Conservation (phyloP, 1,139 yeast genomes). For the Candida frijolesensis region DNA sequence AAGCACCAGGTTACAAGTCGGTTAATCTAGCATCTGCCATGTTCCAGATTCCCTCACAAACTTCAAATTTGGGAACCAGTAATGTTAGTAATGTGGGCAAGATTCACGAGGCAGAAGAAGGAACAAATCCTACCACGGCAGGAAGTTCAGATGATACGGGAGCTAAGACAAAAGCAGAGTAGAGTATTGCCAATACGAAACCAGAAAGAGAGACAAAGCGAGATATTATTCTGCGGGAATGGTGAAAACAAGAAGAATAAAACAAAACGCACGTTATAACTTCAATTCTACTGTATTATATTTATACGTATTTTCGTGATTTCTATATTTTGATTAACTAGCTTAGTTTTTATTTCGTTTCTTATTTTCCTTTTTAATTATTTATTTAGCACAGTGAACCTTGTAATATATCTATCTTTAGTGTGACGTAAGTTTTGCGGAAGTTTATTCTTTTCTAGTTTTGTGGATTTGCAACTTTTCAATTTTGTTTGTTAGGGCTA, state of each 20-base stretch:
- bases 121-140: constrained; percentile 14
- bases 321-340: neutral
- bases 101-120: constrained; percentile 8
- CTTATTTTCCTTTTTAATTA: neutral
- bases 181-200: neutral
- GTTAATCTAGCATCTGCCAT: constrained; percentile 6
- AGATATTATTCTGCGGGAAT: neutral
- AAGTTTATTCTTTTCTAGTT: neutral
- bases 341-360: neutral
- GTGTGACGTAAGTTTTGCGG: neutral
- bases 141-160: constrained; percentile 8
- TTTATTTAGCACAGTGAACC: neutral
- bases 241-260: no score
- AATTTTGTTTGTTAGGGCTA: neutral
- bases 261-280: neutral
- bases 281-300: constrained; percentile 5
- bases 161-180: constrained; percentile 1
- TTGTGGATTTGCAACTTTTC: neutral
- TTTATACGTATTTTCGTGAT: neutral
- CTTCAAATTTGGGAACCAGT: neutral
- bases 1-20: constrained; percentile 1
- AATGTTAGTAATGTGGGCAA: neutral
- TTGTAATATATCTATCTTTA: neutral
- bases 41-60: constrained; percentile 6
- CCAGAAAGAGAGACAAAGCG: neutral